Evolutionary conservation across 371 early-diverging fungal species (phyloP), one percentile per base, ranked within the genome.

Genomic region (Rhizomucor pusillus): DNA sequence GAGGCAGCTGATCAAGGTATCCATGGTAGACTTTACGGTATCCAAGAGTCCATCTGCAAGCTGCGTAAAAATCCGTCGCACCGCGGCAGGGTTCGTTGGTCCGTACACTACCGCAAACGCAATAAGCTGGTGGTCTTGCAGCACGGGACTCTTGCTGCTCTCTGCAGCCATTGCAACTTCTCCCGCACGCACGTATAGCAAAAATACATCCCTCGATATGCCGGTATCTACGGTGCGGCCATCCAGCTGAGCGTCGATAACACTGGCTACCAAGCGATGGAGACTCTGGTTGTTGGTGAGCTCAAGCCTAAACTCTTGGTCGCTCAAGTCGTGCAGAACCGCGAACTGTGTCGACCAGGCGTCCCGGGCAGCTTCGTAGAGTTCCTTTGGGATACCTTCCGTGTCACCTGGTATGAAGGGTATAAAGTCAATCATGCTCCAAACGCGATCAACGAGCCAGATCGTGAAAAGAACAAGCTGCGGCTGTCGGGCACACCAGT

Each of bases 91-190:
- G 20, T 60, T 60, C 0, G 51, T 20, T 34, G 43, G 20, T 2
- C 56, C 56, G 39, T 55, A 60, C 25, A 53, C 29, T 10, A 55
- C 46, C 14, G 61, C 55, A 47, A 60, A 55, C 13, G 40, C 29
- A 12, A 35, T 50, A 13, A 60, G 34, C 25, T 44, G 56, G 13
- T 44, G 23, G 14, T 35, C 16, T 29, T 48, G 40, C 22, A 60
- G 37, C 34, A 60, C 14, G 36, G 59, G 49, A 18, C 33, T 34
- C 4, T 18, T 23, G 29, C 22, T 39, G 14, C 35, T 37, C 13
- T 37, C 34, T n/a, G 36, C 36, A 14, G 33, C 40, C 12, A 13
- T 48, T 18, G 19, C 18, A 6, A 57, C 20, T 3, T 34, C 39
- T 19, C 47, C 52, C 0, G 56, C 56, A 39, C 61, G 61, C 12